Evolutionary conservation across 345 rosid genomes (phyloP), one percentile per base, ranked within the genome.

Genomic region (Excoecaria agallocha): DNA sequence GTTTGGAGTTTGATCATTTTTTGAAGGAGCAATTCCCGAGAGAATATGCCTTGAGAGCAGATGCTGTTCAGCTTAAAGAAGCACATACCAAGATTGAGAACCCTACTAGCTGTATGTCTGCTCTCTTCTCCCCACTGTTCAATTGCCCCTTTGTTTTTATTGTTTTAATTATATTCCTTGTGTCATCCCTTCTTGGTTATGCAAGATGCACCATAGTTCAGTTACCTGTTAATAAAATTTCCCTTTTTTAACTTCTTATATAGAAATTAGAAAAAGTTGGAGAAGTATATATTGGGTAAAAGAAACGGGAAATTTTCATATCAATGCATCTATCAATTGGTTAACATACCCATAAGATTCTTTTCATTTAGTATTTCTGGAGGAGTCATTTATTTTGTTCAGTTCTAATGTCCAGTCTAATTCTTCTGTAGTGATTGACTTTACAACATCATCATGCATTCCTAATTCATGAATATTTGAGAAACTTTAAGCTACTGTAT

Each of bases 1-100:
- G 97, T 79, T 79, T 88, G 88, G 82, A 76, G 68, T 82, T 94
- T 60, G 85, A 88, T 68, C 85, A 83, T 50, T 89, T 92, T 82
- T 48, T 94, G 74, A 85, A 72, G 80, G 85, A 82, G 50, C 84
- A 72, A 3, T 90, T 90, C 58, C 82, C 89, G 19, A 72, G 81
- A 24, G 96, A 92, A n/a, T 90, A 94, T 81, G 83, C 82, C 72
- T 63, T 50, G 59, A 85, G 94, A 78, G 86, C 25, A 76, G 84
- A 75, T 15, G 79, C 76, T 66, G 74, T 84, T 80, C 77, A 38
- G 76, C 83, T 67, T 51, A 78, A 68, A 68, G 80, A 48, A 72
- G 51, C 57, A 54, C 74, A n/a, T 46, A 52, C 67, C 51, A 74
- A 72, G 79, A 68, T 39, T 55, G 83, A 72, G 74, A 82, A 67